A percentile compares a stretch with the other conserved stretches of the same genome.
phyloP scores from a whole-genome alignment of 768 basidiomycete species.

The Amanita thiersii region DNA sequence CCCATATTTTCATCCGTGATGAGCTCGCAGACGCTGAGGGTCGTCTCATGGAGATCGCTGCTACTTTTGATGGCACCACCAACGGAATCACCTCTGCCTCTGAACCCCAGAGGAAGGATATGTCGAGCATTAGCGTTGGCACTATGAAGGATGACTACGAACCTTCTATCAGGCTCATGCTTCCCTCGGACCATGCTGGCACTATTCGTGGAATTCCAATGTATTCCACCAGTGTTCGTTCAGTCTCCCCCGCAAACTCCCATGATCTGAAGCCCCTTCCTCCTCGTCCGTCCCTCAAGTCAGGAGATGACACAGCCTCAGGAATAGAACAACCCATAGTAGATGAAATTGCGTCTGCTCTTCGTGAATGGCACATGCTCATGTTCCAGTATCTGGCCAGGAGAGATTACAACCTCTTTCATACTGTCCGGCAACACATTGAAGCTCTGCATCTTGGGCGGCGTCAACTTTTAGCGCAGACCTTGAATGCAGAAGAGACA shows the following conservation, averaged over 20 bases:
- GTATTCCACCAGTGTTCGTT: constrained; percentile 69
- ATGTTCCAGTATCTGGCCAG: constrained; percentile 88
- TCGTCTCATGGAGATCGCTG: constrained; percentile 68
- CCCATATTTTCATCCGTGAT: constrained; percentile 82
- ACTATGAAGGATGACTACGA: constrained; percentile 61
- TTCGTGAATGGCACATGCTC: constrained; percentile 91
- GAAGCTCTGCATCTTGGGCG: constrained; percentile 89
- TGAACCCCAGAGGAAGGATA: constrained; percentile 29
- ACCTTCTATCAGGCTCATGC: constrained; percentile 63
- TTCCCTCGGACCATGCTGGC: constrained; percentile 68
- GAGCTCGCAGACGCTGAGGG: constrained; percentile 85
- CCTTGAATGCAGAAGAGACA: constrained; percentile 82
- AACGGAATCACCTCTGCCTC: constrained; percentile 14
- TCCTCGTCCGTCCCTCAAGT: constrained; percentile 89
- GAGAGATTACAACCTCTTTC: constrained; percentile 86
- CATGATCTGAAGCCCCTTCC: constrained; percentile 67
- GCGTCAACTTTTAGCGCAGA: constrained; percentile 81
- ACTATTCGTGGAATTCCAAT: constrained; percentile 66
- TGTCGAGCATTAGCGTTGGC: constrained; percentile 42
- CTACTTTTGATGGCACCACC: constrained; percentile 35
- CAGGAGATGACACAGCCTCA: constrained; percentile 86
- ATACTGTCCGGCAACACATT: constrained; percentile 79
- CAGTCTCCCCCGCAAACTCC: constrained; percentile 58
- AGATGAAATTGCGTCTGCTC: constrained; percentile 93
- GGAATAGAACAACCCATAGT: constrained; percentile 84